These are phyloP conservation scores for Colletotrichum ledebouriae DNA, from an alignment of 2,329 filamentous ascomycete genomes.

Conservation along the genomic window DNA sequence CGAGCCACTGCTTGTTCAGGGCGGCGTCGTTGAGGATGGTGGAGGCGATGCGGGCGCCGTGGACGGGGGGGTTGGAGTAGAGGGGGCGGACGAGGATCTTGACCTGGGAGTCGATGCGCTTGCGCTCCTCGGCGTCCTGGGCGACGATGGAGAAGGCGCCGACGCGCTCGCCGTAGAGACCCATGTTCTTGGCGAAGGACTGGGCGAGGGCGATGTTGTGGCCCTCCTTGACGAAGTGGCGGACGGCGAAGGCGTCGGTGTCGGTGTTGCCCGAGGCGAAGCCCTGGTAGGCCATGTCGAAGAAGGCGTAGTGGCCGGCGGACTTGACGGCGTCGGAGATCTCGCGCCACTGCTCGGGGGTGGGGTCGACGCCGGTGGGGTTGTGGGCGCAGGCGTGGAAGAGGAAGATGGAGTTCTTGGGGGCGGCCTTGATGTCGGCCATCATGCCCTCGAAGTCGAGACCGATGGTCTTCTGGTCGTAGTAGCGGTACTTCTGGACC, in stretches of 20 bases:
- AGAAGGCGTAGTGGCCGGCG: constrained; percentile 92
- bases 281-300: constrained; percentile 99
- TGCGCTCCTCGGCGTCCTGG: constrained; percentile 89
- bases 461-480: constrained; percentile 98
- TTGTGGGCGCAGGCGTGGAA: constrained; percentile 99
- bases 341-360: constrained; percentile 89
- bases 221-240: constrained; percentile 93
- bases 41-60: constrained; percentile 94
- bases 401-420: constrained; percentile 88
- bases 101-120: constrained; percentile 95
- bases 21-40: constrained; percentile 89
- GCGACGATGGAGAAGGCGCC: constrained; percentile 96
- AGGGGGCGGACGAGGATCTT: constrained; percentile 97
- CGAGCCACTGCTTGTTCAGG: constrained; percentile 94
- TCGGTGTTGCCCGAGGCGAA: constrained; percentile 94
- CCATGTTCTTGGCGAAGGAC: constrained; percentile 99
- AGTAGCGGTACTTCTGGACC: constrained; percentile 97
- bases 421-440: constrained; percentile 89
- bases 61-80: constrained; percentile 98
- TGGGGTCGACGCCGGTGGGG: constrained; percentile 96
- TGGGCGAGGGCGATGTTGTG: constrained; percentile 90
- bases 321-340: constrained; percentile 90
- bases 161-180: constrained; percentile 97
- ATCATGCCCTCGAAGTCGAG: constrained; percentile 97
- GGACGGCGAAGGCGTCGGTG: constrained; percentile 92